Conservation (phyloP, 176 grass and related monocot species). For the Zoysia pacifica region DNA sequence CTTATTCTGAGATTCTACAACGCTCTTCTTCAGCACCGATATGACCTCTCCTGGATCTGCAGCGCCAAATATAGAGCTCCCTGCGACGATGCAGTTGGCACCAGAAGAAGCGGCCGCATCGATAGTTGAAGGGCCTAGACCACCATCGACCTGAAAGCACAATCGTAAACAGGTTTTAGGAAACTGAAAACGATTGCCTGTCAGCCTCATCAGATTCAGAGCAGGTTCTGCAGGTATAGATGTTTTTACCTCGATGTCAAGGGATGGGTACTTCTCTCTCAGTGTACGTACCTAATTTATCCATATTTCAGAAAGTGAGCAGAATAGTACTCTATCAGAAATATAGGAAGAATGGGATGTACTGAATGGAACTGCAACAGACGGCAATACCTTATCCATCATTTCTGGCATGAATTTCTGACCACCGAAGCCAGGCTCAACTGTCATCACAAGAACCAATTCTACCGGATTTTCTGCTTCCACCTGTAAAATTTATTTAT, state of each 20-base stretch:
- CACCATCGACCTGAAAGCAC: conserved; percentile 74
- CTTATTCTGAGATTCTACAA: conserved; percentile 56
- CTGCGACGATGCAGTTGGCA: conserved; percentile 96
- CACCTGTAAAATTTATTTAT: conserved; percentile 46
- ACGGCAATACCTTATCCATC: conserved; percentile 80
- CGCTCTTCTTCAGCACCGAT: conserved; percentile 70
- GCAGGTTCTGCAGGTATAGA: neutral
- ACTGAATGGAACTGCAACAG: neutral
- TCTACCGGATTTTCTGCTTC: conserved; percentile 92
- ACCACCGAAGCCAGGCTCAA: conserved; percentile 97
- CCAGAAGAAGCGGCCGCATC: conserved; percentile 68
- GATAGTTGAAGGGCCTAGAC: conserved; percentile 90
- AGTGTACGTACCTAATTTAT: conserved; percentile 63
- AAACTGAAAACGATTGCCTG: neutral
- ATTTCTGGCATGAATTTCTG: conserved; percentile 98
- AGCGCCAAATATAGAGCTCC: conserved; percentile 86
- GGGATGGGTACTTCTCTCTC: conserved; percentile 91
- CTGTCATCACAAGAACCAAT: conserved; percentile 96
- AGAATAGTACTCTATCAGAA: neutral
- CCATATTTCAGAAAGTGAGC: conserved; percentile 24
- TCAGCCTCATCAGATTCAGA: too few species aligned
- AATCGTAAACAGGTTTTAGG: neutral
- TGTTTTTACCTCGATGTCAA: conserved; percentile 82
- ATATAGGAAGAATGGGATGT: neutral
- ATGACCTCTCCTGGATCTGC: conserved; percentile 70